A percentile compares a stretch with the other conserved stretches of the same genome.
Evolutionary conservation across 352 stramenopile genomes (phyloP).

Genomic region (Plasmopara viticola): DNA sequence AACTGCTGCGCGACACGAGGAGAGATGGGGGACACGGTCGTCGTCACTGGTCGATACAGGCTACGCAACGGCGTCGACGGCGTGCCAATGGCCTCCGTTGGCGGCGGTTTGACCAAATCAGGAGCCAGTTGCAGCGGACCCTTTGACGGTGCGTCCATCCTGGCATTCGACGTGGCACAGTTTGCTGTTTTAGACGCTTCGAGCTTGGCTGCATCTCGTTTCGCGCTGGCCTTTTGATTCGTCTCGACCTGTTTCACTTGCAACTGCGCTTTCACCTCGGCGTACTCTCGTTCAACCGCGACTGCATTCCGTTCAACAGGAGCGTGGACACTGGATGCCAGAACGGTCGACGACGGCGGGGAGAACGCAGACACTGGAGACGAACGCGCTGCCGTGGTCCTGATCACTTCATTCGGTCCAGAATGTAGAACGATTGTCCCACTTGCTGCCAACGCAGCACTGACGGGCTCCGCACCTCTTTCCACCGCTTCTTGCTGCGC

Average conservation of each 20-base stretch:
- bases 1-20: slow-evolving; percentile 54
- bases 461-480: slow-evolving; percentile 1
- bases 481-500: slow-evolving; percentile 12
- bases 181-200: slow-evolving; percentile 11
- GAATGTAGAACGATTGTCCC: not conserved
- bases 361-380: no score
- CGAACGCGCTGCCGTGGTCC: no score
- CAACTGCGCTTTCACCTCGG: slow-evolving; percentile 54
- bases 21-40: slow-evolving; percentile 31
- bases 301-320: slow-evolving; percentile 19
- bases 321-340: no score
- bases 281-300: slow-evolving; percentile 51
- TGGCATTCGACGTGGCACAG: slow-evolving; percentile 10
- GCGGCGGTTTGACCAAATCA: slow-evolving; percentile 21
- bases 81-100: slow-evolving; percentile 3
- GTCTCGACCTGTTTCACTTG: slow-evolving; percentile 39
- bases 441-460: slow-evolving; percentile 5
- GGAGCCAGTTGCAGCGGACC: slow-evolving; percentile 22
- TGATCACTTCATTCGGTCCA: not conserved
- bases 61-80: not conserved
- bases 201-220: slow-evolving; percentile 20
- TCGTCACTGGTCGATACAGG: slow-evolving; percentile 8
- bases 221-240: slow-evolving; percentile 25
- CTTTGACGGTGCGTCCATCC: slow-evolving; percentile 18
- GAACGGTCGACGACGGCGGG: no score